Percentiles rank a stretch among this genome's conserved stretches.
These are phyloP conservation scores for Margaritispora aquatica DNA, from an alignment of 495 filamentous ascomycete genomes.

Conservation along the genomic window DNA sequence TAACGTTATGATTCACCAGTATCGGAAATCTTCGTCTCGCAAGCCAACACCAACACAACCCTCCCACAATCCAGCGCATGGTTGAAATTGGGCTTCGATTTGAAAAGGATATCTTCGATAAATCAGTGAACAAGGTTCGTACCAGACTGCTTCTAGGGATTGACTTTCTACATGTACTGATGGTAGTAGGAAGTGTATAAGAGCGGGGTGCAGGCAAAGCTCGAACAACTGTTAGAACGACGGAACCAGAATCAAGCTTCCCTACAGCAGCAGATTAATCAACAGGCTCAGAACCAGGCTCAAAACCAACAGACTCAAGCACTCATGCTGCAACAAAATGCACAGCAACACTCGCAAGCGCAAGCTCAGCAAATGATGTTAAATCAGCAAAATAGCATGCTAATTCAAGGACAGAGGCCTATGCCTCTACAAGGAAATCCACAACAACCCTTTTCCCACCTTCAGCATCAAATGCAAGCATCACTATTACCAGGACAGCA, in stretches of 20 bases:
- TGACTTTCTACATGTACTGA: slow-evolving; percentile 1
- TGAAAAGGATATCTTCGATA: slow-evolving; percentile 37
- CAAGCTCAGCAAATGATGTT: slow-evolving; percentile 35
- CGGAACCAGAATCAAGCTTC: slow-evolving; percentile 31
- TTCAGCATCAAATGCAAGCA: slow-evolving; percentile 44
- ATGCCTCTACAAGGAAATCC: slow-evolving; percentile 33
- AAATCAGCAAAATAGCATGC: slow-evolving; percentile 34
- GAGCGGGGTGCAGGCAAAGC: slow-evolving; percentile 33
- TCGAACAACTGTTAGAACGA: slow-evolving; percentile 38
- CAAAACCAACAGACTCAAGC: slow-evolving; percentile 17
- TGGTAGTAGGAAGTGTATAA: slow-evolving; percentile 19
- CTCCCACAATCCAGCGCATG: slow-evolving; percentile 24
- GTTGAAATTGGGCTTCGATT: slow-evolving; percentile 28
- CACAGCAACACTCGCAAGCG: not conserved
- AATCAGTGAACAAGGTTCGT: slow-evolving; percentile 36
- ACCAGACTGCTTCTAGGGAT: not conserved
- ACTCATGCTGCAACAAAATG: not conserved
- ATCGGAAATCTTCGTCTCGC: slow-evolving; percentile 29
- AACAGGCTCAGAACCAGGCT: slow-evolving; percentile 31
- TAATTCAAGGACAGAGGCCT: slow-evolving; percentile 27
- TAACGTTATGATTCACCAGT: slow-evolving; percentile 6
- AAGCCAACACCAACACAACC: slow-evolving; percentile 36
- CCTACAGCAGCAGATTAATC: slow-evolving; percentile 23
- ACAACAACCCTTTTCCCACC: slow-evolving; percentile 38
- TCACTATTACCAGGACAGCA: slow-evolving; percentile 31